phyloP scores from a whole-genome alignment of 208 protist species.

The Sergeia podlipaevii region DNA sequence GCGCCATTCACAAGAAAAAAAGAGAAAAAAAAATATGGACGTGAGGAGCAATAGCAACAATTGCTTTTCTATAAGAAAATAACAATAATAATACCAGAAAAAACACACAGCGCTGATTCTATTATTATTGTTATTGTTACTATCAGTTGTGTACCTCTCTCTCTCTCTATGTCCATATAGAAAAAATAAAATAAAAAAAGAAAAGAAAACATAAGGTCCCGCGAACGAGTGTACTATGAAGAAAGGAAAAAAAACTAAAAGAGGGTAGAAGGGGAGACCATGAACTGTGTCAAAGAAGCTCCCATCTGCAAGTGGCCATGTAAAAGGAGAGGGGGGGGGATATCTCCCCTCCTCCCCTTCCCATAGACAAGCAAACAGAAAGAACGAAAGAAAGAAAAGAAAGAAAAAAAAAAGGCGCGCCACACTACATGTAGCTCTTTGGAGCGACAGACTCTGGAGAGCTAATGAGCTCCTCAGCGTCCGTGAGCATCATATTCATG shows the following conservation, averaged over 20 bases:
- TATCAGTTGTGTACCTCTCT: too few species aligned
- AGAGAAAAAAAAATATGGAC: too few species aligned
- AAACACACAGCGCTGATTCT: too few species aligned
- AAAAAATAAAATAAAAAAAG: background rate
- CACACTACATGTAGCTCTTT: conserved; percentile 35
- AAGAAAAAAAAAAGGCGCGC: background rate
- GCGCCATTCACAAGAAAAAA: too few species aligned
- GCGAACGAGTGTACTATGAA: background rate
- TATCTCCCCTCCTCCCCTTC: background rate
- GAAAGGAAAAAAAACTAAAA: conserved; percentile 4
- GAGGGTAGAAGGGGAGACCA: background rate
- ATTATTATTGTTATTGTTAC: too few species aligned
- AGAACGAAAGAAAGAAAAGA: conserved; percentile 3
- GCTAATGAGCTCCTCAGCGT: conserved; percentile 46
- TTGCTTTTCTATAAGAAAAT: background rate
- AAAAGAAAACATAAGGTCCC: conserved; percentile 9
- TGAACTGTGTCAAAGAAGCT: background rate
- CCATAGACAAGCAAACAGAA: background rate
- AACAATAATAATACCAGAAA: background rate
- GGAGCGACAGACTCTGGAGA: conserved; percentile 39
- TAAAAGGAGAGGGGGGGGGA: background rate
- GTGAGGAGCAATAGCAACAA: background rate
- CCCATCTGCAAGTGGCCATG: background rate
- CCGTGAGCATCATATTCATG: conserved; percentile 79
- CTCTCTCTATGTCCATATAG: too few species aligned